These are phyloP conservation scores for Carex parvula DNA, from an alignment of 176 grass and related monocot species.

Conservation along the genomic window DNA sequence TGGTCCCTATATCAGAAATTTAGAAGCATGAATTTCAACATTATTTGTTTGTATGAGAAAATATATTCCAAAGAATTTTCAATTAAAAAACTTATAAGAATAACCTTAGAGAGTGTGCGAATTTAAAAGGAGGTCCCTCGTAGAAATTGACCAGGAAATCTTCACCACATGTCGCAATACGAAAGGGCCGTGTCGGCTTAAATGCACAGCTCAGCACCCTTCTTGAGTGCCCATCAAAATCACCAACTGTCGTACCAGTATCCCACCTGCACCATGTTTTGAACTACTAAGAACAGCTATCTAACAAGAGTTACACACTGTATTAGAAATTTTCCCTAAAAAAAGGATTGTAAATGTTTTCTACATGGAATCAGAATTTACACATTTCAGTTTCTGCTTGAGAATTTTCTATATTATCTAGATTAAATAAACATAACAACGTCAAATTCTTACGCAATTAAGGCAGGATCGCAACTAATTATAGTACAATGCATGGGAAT, in stretches of 20 bases:
- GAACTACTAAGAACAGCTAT: not conserved
- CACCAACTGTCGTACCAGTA: constrained; percentile 86
- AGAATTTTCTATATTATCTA: not conserved
- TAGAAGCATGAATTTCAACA: not conserved
- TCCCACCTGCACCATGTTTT: constrained; percentile 60
- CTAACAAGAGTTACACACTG: not conserved
- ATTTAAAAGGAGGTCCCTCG: constrained; percentile 95
- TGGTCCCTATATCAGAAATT: constrained; percentile 66
- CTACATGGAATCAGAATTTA: too few species aligned
- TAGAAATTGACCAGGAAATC: constrained; percentile 97
- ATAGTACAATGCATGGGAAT: not conserved
- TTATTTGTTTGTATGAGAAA: constrained; percentile 2
- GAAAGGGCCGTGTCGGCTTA: constrained; percentile 88
- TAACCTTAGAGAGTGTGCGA: constrained; percentile 86
- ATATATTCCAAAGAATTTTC: not conserved
- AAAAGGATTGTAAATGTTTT: not conserved
- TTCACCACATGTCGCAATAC: constrained; percentile 88
- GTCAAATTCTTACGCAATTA: not conserved
- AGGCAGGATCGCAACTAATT: not conserved
- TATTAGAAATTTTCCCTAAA: not conserved
- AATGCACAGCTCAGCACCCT: constrained; percentile 94
- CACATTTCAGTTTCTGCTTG: too few species aligned
- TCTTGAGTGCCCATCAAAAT: constrained; percentile 93
- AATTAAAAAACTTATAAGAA: not conserved
- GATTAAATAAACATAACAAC: not conserved